Base-by-base conservation (phyloP, 75 land plant species). In the Cunninghamia lanceolata region DNA sequence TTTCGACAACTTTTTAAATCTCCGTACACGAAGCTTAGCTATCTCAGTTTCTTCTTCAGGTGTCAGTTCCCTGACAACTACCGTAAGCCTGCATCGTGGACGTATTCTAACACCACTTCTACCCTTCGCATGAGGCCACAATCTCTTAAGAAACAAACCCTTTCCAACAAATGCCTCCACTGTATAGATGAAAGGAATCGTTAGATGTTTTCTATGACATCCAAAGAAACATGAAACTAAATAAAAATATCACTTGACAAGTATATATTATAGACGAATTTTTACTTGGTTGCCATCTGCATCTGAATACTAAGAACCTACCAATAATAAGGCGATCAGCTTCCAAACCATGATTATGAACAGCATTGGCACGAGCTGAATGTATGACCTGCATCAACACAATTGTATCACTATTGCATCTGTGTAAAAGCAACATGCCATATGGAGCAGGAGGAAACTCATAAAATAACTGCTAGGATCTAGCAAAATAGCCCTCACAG, bases 111-210 rank as follows among this genome's bases (percentile, higher is more conserved):
- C 90, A 2, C 99, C 99, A 85, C 74, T 68, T 88, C 88, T 93
- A 30, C 97, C 96, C 86, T 95, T 96, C 32, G 97, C 91, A 87
- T 98, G 99, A 71, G 87, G 87, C 9, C 90, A 90, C 46, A 95
- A 39, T 39, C 95, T 88, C 89, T 95, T 96, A 82, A 91, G 77
- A 81, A 88, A 98, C 36, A 91, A 85, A 17, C 99, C 99, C 86
- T 98, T 98, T 3, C 99, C 99, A 19, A 97, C 99, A 91, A 94
- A 98, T 68, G 99, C 99, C 89, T 98, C 98, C 63, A 94, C 99
- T 98, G 91, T 17, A 30, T 5, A 89, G 11, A 85, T 85, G 32
- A 47, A 4, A 85, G 25, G 15, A 43, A 86, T 36, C 15, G 21
- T 79, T 11, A 40, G 38, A 81, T 52, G 15, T 28, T 66, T 2